Evolutionary conservation across 2,329 filamentous ascomycete genomes (phyloP).

Genomic region (Akanthomyces muscarius): DNA sequence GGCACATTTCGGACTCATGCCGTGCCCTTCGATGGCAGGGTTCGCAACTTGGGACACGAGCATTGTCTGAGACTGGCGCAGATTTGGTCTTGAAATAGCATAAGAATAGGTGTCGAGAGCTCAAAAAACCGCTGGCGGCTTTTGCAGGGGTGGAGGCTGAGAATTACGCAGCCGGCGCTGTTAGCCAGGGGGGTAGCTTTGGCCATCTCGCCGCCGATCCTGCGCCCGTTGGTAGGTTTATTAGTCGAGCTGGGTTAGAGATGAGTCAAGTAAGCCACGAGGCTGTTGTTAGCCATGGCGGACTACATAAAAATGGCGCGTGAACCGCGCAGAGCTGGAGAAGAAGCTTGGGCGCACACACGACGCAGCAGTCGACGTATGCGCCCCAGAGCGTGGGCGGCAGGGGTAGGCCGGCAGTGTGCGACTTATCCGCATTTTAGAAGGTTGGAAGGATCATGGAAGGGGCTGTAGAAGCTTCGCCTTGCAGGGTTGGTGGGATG

Average conservation of each 20-base stretch:
- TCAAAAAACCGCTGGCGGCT: neutral
- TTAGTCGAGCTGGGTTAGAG: neutral
- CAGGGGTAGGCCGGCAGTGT: constrained; percentile 1
- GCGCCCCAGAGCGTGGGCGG: neutral
- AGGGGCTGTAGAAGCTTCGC: constrained; percentile 10
- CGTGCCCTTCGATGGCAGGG: neutral
- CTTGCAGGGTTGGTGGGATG: constrained; percentile 7
- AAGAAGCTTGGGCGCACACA: neutral
- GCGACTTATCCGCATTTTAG: constrained; percentile 6
- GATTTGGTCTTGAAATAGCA: neutral
- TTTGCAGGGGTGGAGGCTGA: constrained; percentile 5
- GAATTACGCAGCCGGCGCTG: neutral
- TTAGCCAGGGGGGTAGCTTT: neutral
- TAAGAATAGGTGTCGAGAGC: neutral
- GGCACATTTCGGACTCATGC: neutral
- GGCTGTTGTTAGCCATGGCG: neutral
- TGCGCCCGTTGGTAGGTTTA: neutral
- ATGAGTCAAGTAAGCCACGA: neutral
- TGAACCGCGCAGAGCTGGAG: constrained; percentile 5
- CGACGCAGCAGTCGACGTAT: neutral
- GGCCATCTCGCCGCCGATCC: constrained; percentile 1
- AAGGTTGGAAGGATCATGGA: constrained; percentile 8
- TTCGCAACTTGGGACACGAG: neutral
- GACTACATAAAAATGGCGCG: neutral
- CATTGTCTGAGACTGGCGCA: no score